Conservation (phyloP, 495 filamentous ascomycete species). For the Penicillium manginii region DNA sequence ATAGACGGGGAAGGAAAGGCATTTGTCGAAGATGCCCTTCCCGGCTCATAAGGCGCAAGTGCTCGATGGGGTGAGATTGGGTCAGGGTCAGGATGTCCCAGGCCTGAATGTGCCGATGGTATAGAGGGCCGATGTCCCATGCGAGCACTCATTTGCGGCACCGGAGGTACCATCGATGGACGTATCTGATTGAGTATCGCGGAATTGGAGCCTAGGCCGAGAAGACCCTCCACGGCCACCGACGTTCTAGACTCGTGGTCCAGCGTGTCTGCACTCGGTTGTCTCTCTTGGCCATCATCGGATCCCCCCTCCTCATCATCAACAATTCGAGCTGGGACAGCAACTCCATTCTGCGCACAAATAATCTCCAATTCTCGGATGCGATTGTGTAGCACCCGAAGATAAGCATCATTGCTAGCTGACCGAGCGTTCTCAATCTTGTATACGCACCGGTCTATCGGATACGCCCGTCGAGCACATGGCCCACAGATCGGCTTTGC, state of each 20-base stretch:
- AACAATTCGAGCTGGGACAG: constrained; percentile 19
- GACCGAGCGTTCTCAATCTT: constrained; percentile 40
- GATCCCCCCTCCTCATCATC: constrained; percentile 7
- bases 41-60: constrained; percentile 2
- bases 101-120: constrained; percentile 3
- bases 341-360: constrained; percentile 35
- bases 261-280: constrained; percentile 7
- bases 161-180: constrained; percentile 1
- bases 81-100: constrained; percentile 10
- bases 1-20: constrained; percentile 22
- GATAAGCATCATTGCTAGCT: constrained; percentile 43
- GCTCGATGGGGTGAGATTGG: constrained; percentile 4
- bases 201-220: constrained; percentile 21
- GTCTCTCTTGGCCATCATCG: constrained; percentile 3
- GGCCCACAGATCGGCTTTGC: constrained; percentile 49
- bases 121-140: constrained; percentile 2
- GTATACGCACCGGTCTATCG: constrained; percentile 43
- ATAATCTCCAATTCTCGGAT: constrained; percentile 42
- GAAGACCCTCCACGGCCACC: constrained; percentile 29
- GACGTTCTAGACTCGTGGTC: constrained; percentile 25
- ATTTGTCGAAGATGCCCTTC: constrained; percentile 4
- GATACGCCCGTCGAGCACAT: constrained; percentile 39
- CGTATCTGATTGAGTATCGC: background rate
- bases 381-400: constrained; percentile 39
- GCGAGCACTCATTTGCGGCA: constrained; percentile 1